Percentiles rank a stretch among this genome's conserved stretches.
These are phyloP conservation scores for Endoconidiophora laricicola DNA, from an alignment of 2,329 filamentous ascomycete genomes.

Conservation along the genomic window DNA sequence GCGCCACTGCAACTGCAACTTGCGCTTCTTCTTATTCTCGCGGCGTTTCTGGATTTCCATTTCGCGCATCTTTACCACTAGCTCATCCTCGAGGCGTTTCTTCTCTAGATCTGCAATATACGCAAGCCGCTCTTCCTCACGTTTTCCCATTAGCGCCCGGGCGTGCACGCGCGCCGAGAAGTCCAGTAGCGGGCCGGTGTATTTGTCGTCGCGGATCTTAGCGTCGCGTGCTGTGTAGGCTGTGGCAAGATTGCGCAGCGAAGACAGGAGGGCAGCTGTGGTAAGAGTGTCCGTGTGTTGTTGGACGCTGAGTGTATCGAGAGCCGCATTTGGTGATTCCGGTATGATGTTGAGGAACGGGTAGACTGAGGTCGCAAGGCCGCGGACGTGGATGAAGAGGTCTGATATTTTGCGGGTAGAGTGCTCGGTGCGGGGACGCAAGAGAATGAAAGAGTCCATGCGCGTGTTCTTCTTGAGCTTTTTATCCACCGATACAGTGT, in stretches of 20 bases:
- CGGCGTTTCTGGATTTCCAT: background rate
- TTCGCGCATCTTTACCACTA: background rate
- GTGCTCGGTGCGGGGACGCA: background rate
- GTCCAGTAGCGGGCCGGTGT: conserved; percentile 9
- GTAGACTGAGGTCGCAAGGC: conserved; percentile 1
- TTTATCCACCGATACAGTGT: too few relatives aligned
- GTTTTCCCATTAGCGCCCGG: conserved; percentile 3
- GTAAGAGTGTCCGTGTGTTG: too few relatives aligned
- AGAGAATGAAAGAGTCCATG: too few relatives aligned
- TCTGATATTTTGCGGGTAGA: background rate
- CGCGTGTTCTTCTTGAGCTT: too few relatives aligned
- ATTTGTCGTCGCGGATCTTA: background rate
- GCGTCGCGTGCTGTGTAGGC: background rate
- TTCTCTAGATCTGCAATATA: background rate
- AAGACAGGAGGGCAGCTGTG: too few relatives aligned
- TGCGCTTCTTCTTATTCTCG: conserved; percentile 2
- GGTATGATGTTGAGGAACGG: conserved; percentile 5
- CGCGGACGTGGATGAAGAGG: conserved; percentile 5
- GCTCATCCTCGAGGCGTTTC: background rate
- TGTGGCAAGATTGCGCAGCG: background rate
- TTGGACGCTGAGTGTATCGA: too few relatives aligned
- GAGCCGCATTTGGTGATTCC: too few relatives aligned
- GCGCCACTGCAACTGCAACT: background rate
- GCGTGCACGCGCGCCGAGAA: conserved; percentile 8
- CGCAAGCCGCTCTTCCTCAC: background rate